Evolutionary conservation across 805 yeast genomes (phyloP), one percentile per base, ranked within the genome.

Genomic region (Candida vaughaniae): DNA sequence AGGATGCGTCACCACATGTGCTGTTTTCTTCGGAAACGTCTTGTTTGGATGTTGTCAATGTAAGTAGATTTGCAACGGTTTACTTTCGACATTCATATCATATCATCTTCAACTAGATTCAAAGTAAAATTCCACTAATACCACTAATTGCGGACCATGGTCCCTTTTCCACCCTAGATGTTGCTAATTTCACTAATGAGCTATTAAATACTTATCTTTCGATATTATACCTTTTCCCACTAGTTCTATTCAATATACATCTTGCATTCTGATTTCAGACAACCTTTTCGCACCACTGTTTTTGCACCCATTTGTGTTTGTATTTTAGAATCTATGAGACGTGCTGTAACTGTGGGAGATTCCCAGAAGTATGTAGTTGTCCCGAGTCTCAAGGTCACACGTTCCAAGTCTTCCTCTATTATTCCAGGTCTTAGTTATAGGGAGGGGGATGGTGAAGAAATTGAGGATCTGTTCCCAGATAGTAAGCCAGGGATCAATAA

Each of bases 11-110:
- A 56, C 64, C 29, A 45, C 62, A 16, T 39, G 55, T 19, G 70
- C 70, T 7, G 49, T 59, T 1, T 62, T 66, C 51, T 47, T 60
- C 32, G 73, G 71, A 18, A 62, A 60, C 41, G 41, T 66, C 14
- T 46, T 63, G 15, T 53, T 66, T 28, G 44, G 59, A 3, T 56
- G 62, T 38, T 56, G 66, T 48, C 62, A 58, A 51, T 62, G 67
- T 36, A 36, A 39, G 40, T 43, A 43, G 20, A 14, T 4, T 7
- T n/a, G n/a, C n/a, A n/a, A n/a, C n/a, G n/a, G n/a, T n/a, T n/a
- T n/a, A n/a, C n/a, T n/a, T n/a, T n/a, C n/a, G n/a, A n/a, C n/a
- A n/a, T n/a, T n/a, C n/a, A n/a, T n/a, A n/a, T n/a, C n/a, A n/a
- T n/a, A n/a, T n/a, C n/a, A n/a, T n/a, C n/a, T n/a, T n/a, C n/a